These are phyloP conservation scores for Talaromyces sp. DNA, from an alignment of 2,329 filamentous ascomycete genomes.

Conservation along the genomic window DNA sequence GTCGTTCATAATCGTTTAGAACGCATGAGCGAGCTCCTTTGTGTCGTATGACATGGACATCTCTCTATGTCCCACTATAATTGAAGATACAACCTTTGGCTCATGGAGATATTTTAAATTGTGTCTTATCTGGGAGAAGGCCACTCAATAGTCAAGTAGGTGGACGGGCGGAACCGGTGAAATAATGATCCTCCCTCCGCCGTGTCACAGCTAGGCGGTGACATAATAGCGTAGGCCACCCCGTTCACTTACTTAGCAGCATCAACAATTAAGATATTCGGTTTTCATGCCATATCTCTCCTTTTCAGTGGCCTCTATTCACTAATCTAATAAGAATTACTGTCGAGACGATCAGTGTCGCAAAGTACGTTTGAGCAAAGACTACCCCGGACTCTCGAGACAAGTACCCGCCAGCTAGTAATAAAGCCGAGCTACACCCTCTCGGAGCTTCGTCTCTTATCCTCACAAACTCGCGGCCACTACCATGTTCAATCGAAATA, in stretches of 20 bases:
- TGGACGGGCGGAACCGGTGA: not conserved
- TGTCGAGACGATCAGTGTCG: not conserved
- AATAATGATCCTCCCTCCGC: not conserved
- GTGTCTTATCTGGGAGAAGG: not conserved
- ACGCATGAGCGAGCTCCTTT: not conserved
- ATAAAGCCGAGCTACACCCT: not conserved
- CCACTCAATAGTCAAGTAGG: not conserved
- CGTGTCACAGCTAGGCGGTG: slow-evolving; percentile 1
- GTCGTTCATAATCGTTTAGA: slow-evolving; percentile 5
- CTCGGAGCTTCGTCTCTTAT: not conserved
- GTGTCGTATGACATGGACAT: slow-evolving; percentile 1
- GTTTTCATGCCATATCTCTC: not conserved
- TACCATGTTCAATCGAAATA: slow-evolving; percentile 57
- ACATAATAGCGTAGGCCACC: slow-evolving; percentile 1
- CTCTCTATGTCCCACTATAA: slow-evolving; percentile 5
- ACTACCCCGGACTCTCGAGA: not conserved
- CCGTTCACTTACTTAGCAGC: not conserved
- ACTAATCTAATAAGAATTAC: not conserved
- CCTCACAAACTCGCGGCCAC: not conserved
- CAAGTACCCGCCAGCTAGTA: not conserved
- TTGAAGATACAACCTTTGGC: not conserved
- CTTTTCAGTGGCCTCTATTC: not conserved
- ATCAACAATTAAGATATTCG: not conserved
- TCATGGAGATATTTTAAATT: not conserved
- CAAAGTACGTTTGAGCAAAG: not conserved